Percentiles rank a stretch among this genome's conserved stretches.
These are phyloP conservation scores for Geotrichum citri-aurantii DNA, from an alignment of 1,139 yeast species.

Conservation along the genomic window DNA sequence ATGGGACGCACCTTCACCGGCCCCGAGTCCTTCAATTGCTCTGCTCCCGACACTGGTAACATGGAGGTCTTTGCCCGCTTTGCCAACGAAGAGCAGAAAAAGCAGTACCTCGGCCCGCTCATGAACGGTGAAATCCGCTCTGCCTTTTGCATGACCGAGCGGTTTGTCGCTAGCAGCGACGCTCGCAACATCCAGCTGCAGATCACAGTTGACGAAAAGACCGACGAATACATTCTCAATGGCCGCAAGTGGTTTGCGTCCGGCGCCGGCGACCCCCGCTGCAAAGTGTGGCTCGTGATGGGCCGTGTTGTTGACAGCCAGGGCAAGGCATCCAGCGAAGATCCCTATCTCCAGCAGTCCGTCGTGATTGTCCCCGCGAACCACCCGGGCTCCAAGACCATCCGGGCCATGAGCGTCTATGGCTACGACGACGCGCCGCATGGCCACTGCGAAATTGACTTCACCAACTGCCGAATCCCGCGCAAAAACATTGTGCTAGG, in stretches of 20 bases:
- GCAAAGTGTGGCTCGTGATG: constrained; percentile 57
- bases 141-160: constrained; percentile 69
- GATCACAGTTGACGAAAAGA: constrained; percentile 40
- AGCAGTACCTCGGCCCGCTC: constrained; percentile 51
- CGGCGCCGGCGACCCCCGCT: constrained; percentile 69
- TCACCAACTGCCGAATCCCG: constrained; percentile 49
- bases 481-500: constrained; percentile 40
- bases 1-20: constrained; percentile 54
- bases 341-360: constrained; percentile 52
- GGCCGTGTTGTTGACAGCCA: constrained; percentile 48
- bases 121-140: constrained; percentile 57
- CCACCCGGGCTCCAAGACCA: constrained; percentile 48
- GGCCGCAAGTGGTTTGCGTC: constrained; percentile 76
- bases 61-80: constrained; percentile 64
- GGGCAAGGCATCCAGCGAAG: constrained; percentile 23
- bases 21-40: constrained; percentile 60
- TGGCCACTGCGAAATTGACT: constrained; percentile 62
- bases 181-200: constrained; percentile 57
- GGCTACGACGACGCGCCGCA: constrained; percentile 74
- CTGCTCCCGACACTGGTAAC: constrained; percentile 73
- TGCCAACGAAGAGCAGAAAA: constrained; percentile 50
- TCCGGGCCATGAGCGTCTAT: constrained; percentile 54
- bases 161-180: constrained; percentile 59
- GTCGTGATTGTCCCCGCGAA: constrained; percentile 55
- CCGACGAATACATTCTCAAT: constrained; percentile 50